phyloP scores from a whole-genome alignment of 2,329 filamentous ascomycete genomes.

The Pseudogymnoascus sp. region DNA sequence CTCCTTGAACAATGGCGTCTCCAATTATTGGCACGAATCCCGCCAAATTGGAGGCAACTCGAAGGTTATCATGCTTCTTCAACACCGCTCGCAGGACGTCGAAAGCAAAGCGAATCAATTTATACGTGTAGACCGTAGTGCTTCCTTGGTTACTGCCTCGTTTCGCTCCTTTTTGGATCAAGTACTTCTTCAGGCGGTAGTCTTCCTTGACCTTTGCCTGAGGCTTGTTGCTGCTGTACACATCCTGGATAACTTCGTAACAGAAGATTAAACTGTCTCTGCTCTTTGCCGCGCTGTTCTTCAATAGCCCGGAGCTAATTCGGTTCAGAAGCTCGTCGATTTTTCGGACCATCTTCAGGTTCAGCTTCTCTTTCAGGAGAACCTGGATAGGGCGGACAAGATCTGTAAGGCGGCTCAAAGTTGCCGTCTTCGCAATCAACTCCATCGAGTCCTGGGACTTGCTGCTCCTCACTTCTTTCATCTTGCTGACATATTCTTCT shows the following conservation, averaged over 20 bases:
- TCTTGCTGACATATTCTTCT: conserved; percentile 87
- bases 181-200: conserved; percentile 61
- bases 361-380: conserved; percentile 75
- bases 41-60: conserved; percentile 69
- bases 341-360: conserved; percentile 75
- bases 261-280: conserved; percentile 87
- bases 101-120: conserved; percentile 79
- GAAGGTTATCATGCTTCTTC: conserved; percentile 74
- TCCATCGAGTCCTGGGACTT: conserved; percentile 99
- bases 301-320: conserved; percentile 73
- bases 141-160: conserved; percentile 64
- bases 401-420: conserved; percentile 63
- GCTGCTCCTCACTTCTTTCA: conserved; percentile 96
- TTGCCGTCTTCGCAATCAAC: conserved; percentile 75
- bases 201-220: conserved; percentile 49
- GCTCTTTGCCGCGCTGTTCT: conserved; percentile 71
- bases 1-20: conserved; percentile 72
- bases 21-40: conserved; percentile 87
- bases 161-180: conserved; percentile 73
- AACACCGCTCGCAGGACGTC: conserved; percentile 81
- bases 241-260: conserved; percentile 86
- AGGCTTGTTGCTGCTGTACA: conserved; percentile 59
- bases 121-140: conserved; percentile 75
- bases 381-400: conserved; percentile 72
- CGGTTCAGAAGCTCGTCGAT: conserved; percentile 82